phyloP scores from a whole-genome alignment of 306 rosid genomes.

The Psophocarpus tetragonolobus region DNA sequence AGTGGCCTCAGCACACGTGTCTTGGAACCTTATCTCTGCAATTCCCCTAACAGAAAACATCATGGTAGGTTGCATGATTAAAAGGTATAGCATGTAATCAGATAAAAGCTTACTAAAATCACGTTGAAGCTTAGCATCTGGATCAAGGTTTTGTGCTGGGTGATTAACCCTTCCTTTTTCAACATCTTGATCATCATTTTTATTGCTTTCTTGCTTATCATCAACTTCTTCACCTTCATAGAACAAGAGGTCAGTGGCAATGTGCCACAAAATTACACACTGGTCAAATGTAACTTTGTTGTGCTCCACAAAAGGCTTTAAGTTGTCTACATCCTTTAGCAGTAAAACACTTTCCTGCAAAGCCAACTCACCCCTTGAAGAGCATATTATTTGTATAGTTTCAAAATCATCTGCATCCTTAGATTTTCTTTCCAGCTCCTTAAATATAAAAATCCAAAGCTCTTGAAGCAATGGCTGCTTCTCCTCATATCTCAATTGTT shows the following conservation, averaged over 20 bases:
- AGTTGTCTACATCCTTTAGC: not conserved
- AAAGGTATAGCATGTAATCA: constrained; percentile 29
- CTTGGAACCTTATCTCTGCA: no score
- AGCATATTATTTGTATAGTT: not conserved
- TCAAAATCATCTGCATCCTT: not conserved
- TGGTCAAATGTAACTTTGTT: not conserved
- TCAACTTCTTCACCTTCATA: not conserved
- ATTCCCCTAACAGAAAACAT: constrained; percentile 22
- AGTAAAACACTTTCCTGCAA: not conserved
- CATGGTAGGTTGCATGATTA: constrained; percentile 23
- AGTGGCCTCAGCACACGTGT: constrained; percentile 19
- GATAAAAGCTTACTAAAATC: constrained; percentile 18
- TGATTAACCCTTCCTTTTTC: not conserved
- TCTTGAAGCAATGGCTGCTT: not conserved
- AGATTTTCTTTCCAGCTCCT: constrained; percentile 7
- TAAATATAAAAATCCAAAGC: constrained; percentile 9
- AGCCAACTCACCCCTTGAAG: constrained; percentile 9
- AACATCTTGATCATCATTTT: not conserved
- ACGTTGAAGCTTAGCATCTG: no score
- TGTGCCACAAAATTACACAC: constrained; percentile 25
- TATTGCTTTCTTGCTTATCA: not conserved
- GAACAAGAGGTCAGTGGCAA: constrained; percentile 31
- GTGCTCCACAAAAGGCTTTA: not conserved
- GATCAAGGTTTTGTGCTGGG: no score
- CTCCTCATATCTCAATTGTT: not conserved